Base-by-base conservation (phyloP, 2,329 filamentous ascomycete genomes). In the Alternaria sp. region DNA sequence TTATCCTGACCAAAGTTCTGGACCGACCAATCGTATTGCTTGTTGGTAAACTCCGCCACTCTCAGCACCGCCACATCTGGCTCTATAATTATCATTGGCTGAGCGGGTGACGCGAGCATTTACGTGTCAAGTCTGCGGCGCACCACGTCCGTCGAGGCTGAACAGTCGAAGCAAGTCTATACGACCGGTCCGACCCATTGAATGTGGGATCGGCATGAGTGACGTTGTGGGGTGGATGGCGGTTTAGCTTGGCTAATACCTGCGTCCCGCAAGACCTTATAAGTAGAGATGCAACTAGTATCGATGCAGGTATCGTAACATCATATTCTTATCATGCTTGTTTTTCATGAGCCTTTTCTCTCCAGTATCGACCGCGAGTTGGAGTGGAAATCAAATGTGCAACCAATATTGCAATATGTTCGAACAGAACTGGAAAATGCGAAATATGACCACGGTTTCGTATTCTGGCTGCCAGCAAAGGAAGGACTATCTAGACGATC, bases 391-490 rank as follows among this genome's bases (percentile, higher is more conserved):
- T 34, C 54, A 39, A 43, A 26, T 36, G 30, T 59, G 24, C 43
- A 49, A 26, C 34, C 47, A 12, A 62, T 55, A 64, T 61, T 38
- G 58, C 18, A 61, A 63, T n/a, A 60, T 51, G 5, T 67, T 69
- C 57, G 62, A 57, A 42, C 46, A 62, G 7, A 54, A 57, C 24
- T 64, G 49, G 22, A 61, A 30, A 24, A 54, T 62, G 16, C 59
- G 67, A 67, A 65, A 34, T 58, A 73, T 20, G 65, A 64, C 4
- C 69, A 69, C 53, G 75, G 76, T 3, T 61, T 65, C 12, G 67
- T 78, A 36, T 65, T 78, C 38, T 78, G 74, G 73, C 61, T 78
- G 5, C 74, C 75, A 14, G 63, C 64, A n/a, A 65, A 69, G 46
- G 63, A 74, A 28, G 67, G 74, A 20, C 46, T 75, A 24, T 71